A percentile compares a stretch with the other conserved stretches of the same genome.
phyloP scores from a whole-genome alignment of 257 asterid species.

The Catharanthus roseus region DNA sequence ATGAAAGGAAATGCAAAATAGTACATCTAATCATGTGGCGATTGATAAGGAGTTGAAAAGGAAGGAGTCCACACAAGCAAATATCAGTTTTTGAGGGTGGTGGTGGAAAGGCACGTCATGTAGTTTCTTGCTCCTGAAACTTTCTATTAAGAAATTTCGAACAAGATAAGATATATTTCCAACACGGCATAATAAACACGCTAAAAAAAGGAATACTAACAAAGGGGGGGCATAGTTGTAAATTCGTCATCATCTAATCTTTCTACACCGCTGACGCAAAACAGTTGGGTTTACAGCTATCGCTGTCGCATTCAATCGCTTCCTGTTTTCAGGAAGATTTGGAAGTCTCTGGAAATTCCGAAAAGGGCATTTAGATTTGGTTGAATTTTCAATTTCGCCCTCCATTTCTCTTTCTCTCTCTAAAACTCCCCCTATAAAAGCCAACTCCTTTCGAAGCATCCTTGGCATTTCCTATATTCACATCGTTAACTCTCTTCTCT shows the following conservation, averaged over 20 bases:
- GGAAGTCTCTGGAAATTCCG: conserved; percentile 10
- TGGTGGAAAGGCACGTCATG: no score
- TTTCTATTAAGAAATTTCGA: no score
- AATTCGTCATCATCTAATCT: neutral
- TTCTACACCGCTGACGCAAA: neutral
- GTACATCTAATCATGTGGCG: no score
- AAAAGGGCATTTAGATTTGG: neutral
- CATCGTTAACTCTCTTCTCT: neutral
- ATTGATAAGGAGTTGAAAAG: no score
- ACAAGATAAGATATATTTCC: no score
- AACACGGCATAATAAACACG: neutral
- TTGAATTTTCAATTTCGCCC: neutral
- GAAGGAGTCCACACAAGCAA: no score
- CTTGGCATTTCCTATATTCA: no score
- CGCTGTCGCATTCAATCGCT: neutral
- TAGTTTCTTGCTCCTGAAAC: no score
- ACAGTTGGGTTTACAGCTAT: neutral
- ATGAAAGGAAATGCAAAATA: no score
- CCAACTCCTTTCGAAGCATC: neutral
- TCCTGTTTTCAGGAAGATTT: neutral
- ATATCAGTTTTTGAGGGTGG: no score
- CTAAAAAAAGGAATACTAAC: no score
- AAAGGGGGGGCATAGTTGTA: neutral
- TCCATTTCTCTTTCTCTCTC: neutral
- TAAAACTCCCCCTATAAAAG: conserved; percentile 8